Evolutionary conservation across 768 basidiomycete species (phyloP), one percentile per base, ranked within the genome.

Genomic region (Sutorius australiensis): DNA sequence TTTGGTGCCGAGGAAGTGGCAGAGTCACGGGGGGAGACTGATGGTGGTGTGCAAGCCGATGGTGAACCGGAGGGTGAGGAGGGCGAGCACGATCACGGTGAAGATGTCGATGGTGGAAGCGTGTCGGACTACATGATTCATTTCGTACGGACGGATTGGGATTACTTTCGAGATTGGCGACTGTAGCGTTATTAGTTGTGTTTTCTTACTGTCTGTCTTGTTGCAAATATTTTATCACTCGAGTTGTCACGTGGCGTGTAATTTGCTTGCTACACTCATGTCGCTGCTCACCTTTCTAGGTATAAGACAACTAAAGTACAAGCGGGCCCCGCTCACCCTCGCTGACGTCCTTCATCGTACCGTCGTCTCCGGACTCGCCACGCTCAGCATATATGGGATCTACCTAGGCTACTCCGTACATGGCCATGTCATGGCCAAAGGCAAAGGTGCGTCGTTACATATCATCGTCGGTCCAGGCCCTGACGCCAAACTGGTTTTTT

Each of bases 101-200:
- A 73, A 13, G 78, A 77, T 0, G 74, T 72, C 9, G 84, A 87
- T 34, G 86, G 87, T 2, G 91, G 90, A 14, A 85, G 83, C 9
- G 75, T 87, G 16, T 84, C 86, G 37, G 92, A 94, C 51, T 94
- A 91, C 63, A 94, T 97, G 92, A 73, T 97, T 30, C 65, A 73
- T 14, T 78, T 83, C 59, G 83, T 87, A 24, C 73, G 77, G 47
- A 65, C 62, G 38, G 86, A 92, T 58, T 79, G 76, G 64, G 84
- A 84, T 34, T 85, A 78, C 67, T 92, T 92, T 72, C 75, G 72
- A 53, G 85, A 86, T 39, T 90, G 88, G 87, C 77, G 82, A 47
- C 28, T 86, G 66, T 83, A 67, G 61, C 36, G 33, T 51, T 58
- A 21, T 51, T 39, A 21, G 6, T 50, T 24, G n/a, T n/a, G n/a